Evolutionary conservation across 2,329 filamentous ascomycete genomes (phyloP).

Genomic region (Biscogniauxia sp.): DNA sequence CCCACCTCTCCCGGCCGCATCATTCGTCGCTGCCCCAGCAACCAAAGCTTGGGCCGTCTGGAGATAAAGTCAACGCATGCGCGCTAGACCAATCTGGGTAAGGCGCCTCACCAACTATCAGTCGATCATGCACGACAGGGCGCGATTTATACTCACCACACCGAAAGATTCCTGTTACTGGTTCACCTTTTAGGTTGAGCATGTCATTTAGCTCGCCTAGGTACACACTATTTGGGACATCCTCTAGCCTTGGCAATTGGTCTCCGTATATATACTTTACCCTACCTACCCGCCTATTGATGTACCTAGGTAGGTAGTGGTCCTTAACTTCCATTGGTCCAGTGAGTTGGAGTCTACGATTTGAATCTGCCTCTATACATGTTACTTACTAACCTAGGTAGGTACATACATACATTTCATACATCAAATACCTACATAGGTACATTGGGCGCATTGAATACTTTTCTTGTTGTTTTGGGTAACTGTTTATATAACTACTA

Average conservation of each 20-base stretch:
- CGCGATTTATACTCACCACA: background rate
- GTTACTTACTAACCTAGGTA: no score
- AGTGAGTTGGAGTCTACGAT: no score
- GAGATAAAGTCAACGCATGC: background rate
- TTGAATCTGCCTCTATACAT: no score
- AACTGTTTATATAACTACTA: no score
- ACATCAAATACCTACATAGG: no score
- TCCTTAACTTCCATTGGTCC: no score
- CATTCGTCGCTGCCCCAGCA: conserved; percentile 26
- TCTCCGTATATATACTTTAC: background rate
- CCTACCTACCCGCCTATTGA: no score
- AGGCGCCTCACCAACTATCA: background rate
- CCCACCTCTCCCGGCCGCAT: conserved; percentile 23
- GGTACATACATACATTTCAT: no score
- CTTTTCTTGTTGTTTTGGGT: no score
- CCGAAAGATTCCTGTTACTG: background rate
- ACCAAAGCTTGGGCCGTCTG: conserved; percentile 22
- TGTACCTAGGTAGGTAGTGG: no score
- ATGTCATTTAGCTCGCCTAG: background rate
- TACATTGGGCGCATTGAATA: no score
- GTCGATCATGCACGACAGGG: background rate
- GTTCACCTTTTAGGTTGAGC: background rate
- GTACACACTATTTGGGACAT: background rate
- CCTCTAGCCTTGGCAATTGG: background rate
- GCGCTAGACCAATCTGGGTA: background rate